Evolutionary conservation across 331 rosid genomes (phyloP).

Genomic region (Spiraea crenata): DNA sequence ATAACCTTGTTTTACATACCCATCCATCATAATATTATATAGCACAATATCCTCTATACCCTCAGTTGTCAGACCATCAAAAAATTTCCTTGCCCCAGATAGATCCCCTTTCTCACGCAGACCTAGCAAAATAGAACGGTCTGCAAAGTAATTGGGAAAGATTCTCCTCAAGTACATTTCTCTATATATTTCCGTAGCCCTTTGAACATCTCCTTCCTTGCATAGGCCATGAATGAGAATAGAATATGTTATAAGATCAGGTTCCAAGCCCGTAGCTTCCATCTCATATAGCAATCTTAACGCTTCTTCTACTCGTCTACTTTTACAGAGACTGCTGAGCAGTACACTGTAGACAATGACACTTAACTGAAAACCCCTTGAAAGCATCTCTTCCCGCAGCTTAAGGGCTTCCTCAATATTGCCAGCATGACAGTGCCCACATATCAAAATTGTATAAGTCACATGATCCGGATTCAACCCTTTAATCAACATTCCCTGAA

Average conservation of each 20-base stretch:
- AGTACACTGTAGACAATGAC: conserved; percentile 38
- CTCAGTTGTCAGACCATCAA: conserved; percentile 27
- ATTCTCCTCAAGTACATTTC: conserved; percentile 45
- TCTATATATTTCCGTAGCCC: conserved; percentile 37
- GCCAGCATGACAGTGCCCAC: conserved; percentile 47
- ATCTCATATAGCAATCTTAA: conserved; percentile 40
- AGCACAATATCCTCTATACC: conserved; percentile 32
- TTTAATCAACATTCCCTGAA: conserved; percentile 40
- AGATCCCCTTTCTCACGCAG: conserved; percentile 37
- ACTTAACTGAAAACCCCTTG: conserved; percentile 39
- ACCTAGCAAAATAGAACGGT: conserved; percentile 38
- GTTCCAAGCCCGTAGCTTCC: conserved; percentile 40
- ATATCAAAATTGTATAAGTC: conserved; percentile 44
- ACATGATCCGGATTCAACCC: conserved; percentile 45
- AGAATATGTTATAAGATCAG: conserved; percentile 44
- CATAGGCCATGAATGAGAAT: conserved; percentile 50
- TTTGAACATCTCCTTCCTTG: conserved; percentile 47
- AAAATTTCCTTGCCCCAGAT: conserved; percentile 45
- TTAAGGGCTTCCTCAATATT: conserved; percentile 46
- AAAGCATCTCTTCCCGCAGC: conserved; percentile 41
- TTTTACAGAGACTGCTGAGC: conserved; percentile 51
- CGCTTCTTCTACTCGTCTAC: conserved; percentile 39
- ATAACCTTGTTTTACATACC: conserved; percentile 38
- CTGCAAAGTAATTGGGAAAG: conserved; percentile 37
- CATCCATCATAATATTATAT: conserved; percentile 53